phyloP scores from a whole-genome alignment of 306 rosid genomes.

The Castanopsis chinensis region DNA sequence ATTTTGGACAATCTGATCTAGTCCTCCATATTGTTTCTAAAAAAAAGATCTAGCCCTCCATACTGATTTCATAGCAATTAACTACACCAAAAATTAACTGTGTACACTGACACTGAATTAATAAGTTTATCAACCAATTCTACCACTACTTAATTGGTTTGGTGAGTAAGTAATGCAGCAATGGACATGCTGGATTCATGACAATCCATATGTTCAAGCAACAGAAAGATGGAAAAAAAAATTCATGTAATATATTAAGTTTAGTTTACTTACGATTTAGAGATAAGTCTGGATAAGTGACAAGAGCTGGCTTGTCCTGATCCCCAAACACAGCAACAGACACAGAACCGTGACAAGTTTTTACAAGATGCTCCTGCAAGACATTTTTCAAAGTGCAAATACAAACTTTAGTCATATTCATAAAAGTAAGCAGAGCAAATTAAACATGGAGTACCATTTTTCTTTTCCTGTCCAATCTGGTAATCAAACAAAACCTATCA shows the following conservation, averaged over 20 bases:
- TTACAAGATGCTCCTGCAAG: slow-evolving; percentile 76
- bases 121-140: not conserved
- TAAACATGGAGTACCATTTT: not conserved
- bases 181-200: not conserved
- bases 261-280: slow-evolving; percentile 66
- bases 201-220: not conserved
- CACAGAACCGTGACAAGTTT: slow-evolving; percentile 66
- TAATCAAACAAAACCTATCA: not conserved
- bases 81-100: not conserved
- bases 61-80: not conserved
- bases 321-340: slow-evolving; percentile 89
- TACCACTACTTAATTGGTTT: not conserved
- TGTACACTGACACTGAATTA: not conserved
- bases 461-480: not conserved
- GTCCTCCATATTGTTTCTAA: not conserved
- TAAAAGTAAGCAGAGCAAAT: slow-evolving; percentile 9
- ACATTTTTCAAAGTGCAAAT: slow-evolving; percentile 16
- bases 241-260: slow-evolving; percentile 2
- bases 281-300: slow-evolving; percentile 93
- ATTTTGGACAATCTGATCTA: not conserved
- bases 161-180: not conserved
- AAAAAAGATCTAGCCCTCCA: not conserved
- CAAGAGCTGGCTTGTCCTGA: slow-evolving; percentile 90
- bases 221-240: not conserved
- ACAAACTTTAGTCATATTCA: slow-evolving; percentile 14